A percentile compares a stretch with the other conserved stretches of the same genome.
phyloP scores from a whole-genome alignment of 129 eudicot genomes.

The Saposhnikovia divaricata region DNA sequence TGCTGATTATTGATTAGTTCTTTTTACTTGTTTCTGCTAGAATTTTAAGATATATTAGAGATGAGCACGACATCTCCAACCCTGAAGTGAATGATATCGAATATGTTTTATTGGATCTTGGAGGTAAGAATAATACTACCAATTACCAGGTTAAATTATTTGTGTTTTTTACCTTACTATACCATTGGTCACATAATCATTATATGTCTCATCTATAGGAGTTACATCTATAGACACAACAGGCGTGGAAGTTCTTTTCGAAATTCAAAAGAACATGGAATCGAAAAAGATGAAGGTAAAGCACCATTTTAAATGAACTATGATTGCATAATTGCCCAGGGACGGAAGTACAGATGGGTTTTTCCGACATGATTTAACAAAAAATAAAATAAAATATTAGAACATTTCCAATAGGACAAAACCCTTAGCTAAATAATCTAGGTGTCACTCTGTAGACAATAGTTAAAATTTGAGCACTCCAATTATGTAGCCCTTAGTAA shows the following conservation, averaged over 20 bases:
- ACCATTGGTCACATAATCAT: neutral
- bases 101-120: slow-evolving; percentile 59
- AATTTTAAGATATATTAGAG: slow-evolving; percentile 75
- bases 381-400: too few species aligned
- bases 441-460: too few species aligned
- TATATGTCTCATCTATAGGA: slow-evolving; percentile 24
- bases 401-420: too few species aligned
- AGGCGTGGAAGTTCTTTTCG: slow-evolving; percentile 70
- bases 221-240: slow-evolving; percentile 81
- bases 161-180: neutral
- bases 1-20: neutral
- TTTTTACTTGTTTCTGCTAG: slow-evolving; percentile 21
- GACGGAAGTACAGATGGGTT: too few species aligned
- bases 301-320: neutral
- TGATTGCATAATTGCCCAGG: neutral
- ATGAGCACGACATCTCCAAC: slow-evolving; percentile 38
- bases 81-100: slow-evolving; percentile 41
- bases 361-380: too few species aligned
- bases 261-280: slow-evolving; percentile 42
- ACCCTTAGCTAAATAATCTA: too few species aligned
- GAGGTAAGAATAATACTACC: slow-evolving; percentile 42
- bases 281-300: slow-evolving; percentile 57
- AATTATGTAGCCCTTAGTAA: too few species aligned
- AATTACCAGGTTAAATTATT: neutral
- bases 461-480: too few species aligned